These are phyloP conservation scores for Amanita jacksonii DNA, from an alignment of 768 basidiomycete genomes.

Conservation along the genomic window DNA sequence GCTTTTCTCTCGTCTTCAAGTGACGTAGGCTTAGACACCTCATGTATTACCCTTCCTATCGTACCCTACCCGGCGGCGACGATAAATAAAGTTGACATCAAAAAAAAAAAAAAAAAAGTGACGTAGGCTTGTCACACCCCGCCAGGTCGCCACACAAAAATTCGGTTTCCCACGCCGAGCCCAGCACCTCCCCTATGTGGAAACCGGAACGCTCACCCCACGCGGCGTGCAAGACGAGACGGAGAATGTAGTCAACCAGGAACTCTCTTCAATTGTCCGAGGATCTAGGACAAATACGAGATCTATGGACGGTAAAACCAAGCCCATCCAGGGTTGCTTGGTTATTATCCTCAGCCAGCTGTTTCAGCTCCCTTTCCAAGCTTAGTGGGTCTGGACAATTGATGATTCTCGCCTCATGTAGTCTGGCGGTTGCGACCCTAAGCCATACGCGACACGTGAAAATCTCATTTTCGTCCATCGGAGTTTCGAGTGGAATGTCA, in stretches of 20 bases:
- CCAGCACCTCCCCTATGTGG: too few relatives aligned
- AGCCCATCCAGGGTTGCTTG: conserved; percentile 4
- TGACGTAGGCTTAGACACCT: too few relatives aligned
- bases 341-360: conserved; percentile 3
- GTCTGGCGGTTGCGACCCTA: not conserved
- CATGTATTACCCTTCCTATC: too few relatives aligned
- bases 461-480: not conserved
- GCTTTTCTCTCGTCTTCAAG: too few relatives aligned
- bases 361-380: conserved; percentile 4
- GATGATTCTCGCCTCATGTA: conserved; percentile 4
- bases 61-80: too few relatives aligned
- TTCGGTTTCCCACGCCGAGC: too few relatives aligned
- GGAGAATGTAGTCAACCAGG: not conserved
- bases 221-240: too few relatives aligned
- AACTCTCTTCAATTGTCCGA: not conserved
- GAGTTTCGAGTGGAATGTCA: not conserved
- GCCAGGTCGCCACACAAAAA: too few relatives aligned
- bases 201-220: too few relatives aligned
- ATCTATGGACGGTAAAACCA: conserved; percentile 4
- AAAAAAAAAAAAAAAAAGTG: too few relatives aligned
- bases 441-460: conserved; percentile 8
- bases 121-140: too few relatives aligned
- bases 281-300: conserved; percentile 1
- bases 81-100: too few relatives aligned
- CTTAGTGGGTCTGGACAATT: conserved; percentile 2